These are phyloP conservation scores for Xylaria sp. DNA, from an alignment of 2,329 filamentous ascomycete species.

Conservation along the genomic window DNA sequence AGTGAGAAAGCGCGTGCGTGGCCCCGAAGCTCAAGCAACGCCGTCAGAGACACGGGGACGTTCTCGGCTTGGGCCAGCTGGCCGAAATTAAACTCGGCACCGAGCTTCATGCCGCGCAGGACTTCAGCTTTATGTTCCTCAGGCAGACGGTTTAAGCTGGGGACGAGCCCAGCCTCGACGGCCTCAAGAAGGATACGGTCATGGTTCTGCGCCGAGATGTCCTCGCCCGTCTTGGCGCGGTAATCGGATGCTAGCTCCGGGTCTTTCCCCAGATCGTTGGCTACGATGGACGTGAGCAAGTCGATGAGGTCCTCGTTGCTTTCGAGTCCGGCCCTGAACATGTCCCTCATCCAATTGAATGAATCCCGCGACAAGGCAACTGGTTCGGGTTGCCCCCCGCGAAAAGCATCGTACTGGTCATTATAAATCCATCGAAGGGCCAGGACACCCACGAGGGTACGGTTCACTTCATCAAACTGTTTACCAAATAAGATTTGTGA, in stretches of 20 bases:
- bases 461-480: slow-evolving; percentile 55
- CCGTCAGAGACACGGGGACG: slow-evolving; percentile 48
- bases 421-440: slow-evolving; percentile 53
- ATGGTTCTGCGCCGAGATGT: slow-evolving; percentile 47
- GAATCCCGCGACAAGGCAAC: slow-evolving; percentile 45
- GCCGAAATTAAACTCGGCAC: slow-evolving; percentile 52
- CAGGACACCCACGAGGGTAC: slow-evolving; percentile 53
- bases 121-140: slow-evolving; percentile 44
- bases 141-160: slow-evolving; percentile 46
- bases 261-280: slow-evolving; percentile 55
- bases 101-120: slow-evolving; percentile 51
- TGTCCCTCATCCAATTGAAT: slow-evolving; percentile 47
- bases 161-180: slow-evolving; percentile 45
- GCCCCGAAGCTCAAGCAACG: slow-evolving; percentile 43
- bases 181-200: slow-evolving; percentile 50
- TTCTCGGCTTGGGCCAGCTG: slow-evolving; percentile 55
- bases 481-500: slow-evolving; percentile 48
- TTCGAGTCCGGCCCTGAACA: slow-evolving; percentile 41
- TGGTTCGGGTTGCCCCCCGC: slow-evolving; percentile 42
- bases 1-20: slow-evolving; percentile 49
- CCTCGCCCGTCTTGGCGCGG: slow-evolving; percentile 33
- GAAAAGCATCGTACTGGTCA: slow-evolving; percentile 51
- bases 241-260: slow-evolving; percentile 45
- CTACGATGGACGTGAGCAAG: slow-evolving; percentile 50
- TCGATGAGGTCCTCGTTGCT: slow-evolving; percentile 44